Conservation (phyloP, 257 asterid species). For the Jacaranda mimosifolia region DNA sequence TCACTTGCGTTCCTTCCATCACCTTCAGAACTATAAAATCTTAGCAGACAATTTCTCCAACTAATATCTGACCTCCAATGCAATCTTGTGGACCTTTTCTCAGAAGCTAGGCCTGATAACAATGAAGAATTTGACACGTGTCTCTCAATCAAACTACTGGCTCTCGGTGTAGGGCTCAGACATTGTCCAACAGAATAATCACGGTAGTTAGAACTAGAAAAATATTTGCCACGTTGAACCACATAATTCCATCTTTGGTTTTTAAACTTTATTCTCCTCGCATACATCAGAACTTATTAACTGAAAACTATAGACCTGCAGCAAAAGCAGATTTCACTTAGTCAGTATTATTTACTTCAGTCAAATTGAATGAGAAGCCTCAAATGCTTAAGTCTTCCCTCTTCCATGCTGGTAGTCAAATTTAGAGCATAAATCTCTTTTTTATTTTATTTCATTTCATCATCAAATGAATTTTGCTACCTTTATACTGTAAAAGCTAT, state of each 20-base stretch:
- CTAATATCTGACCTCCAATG: conserved; percentile 48
- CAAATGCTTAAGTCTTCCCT: conserved; percentile 13
- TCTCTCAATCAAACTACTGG: conserved; percentile 55
- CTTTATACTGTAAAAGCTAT: conserved; percentile 18
- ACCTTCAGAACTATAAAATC: conserved; percentile 88
- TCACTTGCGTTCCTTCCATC: conserved; percentile 91
- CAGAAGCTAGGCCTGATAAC: conserved; percentile 48
- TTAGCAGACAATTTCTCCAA: conserved; percentile 51
- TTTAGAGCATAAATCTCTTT: conserved; percentile 1
- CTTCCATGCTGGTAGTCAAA: not conserved
- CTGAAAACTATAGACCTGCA: conserved; percentile 47
- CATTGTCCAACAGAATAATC: conserved; percentile 53
- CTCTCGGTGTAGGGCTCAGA: conserved; percentile 45
- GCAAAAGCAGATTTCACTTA: conserved; percentile 37
- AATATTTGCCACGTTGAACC: conserved; percentile 55
- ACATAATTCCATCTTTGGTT: conserved; percentile 60
- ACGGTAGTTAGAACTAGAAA: conserved; percentile 46
- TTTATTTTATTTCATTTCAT: not conserved
- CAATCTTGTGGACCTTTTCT: conserved; percentile 49
- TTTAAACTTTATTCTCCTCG: conserved; percentile 62
- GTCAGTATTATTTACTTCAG: conserved; percentile 25
- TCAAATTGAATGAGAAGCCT: not conserved
- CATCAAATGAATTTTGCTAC: conserved; percentile 19
- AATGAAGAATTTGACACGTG: conserved; percentile 47
- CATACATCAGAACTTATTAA: conserved; percentile 68